phyloP scores from a whole-genome alignment of 139 green algal species.

The Ostreobium quekettii region DNA sequence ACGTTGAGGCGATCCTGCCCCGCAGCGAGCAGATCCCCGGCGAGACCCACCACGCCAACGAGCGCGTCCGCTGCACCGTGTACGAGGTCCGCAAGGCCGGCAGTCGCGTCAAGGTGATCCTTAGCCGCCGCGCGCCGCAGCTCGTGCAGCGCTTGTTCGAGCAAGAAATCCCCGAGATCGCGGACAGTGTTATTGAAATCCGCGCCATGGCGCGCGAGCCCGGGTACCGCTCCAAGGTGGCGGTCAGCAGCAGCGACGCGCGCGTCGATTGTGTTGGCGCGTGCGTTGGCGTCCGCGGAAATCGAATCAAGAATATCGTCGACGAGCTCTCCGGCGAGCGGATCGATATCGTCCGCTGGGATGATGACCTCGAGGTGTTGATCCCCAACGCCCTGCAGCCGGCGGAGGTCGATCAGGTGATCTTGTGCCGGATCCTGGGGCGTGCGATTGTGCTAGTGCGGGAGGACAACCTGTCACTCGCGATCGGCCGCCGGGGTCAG shows the following conservation, averaged over 20 bases:
- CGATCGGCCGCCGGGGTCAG: too few species aligned
- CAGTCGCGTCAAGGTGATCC: not conserved
- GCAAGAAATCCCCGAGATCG: conserved; percentile 7
- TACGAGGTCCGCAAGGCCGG: not conserved
- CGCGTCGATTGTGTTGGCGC: conserved; percentile 2
- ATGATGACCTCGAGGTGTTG: too few species aligned
- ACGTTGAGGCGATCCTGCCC: not conserved
- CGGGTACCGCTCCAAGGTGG: conserved; percentile 7
- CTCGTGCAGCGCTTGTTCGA: not conserved
- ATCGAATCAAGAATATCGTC: too few species aligned
- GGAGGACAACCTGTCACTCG: too few species aligned
- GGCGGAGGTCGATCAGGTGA: too few species aligned
- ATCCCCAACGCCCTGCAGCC: too few species aligned
- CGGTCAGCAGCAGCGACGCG: not conserved
- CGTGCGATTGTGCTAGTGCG: too few species aligned
- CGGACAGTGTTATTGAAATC: conserved; percentile 9
- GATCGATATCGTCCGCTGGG: too few species aligned
- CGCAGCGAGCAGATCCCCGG: conserved; percentile 10
- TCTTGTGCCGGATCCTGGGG: too few species aligned
- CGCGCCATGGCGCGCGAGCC: not conserved
- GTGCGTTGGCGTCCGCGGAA: too few species aligned
- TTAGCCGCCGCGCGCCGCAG: conserved; percentile 1
- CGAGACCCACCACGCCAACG: not conserved
- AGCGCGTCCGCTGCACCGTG: not conserved
- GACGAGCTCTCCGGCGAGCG: too few species aligned